phyloP scores from a whole-genome alignment of 1,284 basidiomycete genomes.

The Coniferiporia sulphurascens region DNA sequence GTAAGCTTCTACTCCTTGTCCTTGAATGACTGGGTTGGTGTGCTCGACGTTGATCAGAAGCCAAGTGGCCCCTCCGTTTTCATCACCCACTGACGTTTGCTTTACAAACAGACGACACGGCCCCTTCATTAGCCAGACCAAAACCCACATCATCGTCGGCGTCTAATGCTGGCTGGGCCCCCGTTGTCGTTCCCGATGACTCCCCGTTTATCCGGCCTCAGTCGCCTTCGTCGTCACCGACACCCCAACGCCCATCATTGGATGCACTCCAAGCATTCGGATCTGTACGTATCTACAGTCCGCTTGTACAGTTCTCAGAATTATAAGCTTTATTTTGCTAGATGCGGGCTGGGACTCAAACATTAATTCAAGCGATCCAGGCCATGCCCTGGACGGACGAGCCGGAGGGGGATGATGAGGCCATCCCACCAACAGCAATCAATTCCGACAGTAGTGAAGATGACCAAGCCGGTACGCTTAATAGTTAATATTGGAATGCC shows the following conservation, averaged over 20 bases:
- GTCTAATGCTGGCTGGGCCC: background rate
- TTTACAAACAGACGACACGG: background rate
- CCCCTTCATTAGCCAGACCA: constrained; percentile 17
- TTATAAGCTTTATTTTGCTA: constrained; percentile 27
- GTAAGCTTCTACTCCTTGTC: constrained; percentile 23
- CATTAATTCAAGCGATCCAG: constrained; percentile 79
- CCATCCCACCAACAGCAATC: constrained; percentile 35
- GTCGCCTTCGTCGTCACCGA: constrained; percentile 48
- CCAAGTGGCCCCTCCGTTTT: background rate
- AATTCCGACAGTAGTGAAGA: constrained; percentile 63
- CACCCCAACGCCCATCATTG: constrained; percentile 32
- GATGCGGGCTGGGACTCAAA: constrained; percentile 82
- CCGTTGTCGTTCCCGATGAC: constrained; percentile 39
- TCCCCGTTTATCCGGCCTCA: constrained; percentile 74
- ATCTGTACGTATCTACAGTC: constrained; percentile 47
- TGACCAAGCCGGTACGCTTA: constrained; percentile 35
- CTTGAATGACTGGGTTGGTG: constrained; percentile 9
- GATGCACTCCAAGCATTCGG: constrained; percentile 56
- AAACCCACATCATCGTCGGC: constrained; percentile 23
- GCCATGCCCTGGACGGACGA: constrained; percentile 72
- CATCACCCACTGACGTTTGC: background rate
- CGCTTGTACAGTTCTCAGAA: constrained; percentile 9
- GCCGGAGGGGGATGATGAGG: constrained; percentile 62
- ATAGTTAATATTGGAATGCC: background rate
- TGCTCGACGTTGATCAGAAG: background rate